phyloP scores from a whole-genome alignment of 331 rosid genomes.

The Rhamnella rubrinervis region DNA sequence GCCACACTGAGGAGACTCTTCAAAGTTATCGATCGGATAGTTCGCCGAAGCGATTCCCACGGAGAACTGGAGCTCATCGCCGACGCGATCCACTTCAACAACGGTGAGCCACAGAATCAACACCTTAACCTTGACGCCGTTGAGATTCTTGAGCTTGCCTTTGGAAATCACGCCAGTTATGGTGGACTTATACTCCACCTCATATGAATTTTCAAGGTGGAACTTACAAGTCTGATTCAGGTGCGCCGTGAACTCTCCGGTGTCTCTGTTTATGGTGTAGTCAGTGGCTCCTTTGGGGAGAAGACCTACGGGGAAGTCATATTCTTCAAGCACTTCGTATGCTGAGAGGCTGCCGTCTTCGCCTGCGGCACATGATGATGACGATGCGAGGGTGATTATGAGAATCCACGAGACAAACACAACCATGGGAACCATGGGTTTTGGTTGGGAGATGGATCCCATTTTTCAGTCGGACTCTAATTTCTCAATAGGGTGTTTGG shows the following conservation, averaged over 20 bases:
- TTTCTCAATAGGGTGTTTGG: neutral
- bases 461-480: neutral
- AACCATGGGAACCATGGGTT: neutral
- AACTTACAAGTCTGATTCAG: conserved; percentile 36
- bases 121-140: conserved; percentile 51
- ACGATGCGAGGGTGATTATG: neutral
- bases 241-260: conserved; percentile 36
- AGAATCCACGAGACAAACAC: neutral
- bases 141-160: conserved; percentile 31
- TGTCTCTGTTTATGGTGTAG: conserved; percentile 38
- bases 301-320: conserved; percentile 48
- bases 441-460: neutral
- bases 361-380: neutral
- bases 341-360: conserved; percentile 22
- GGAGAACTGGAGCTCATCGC: conserved; percentile 43
- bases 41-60: conserved; percentile 48
- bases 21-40: conserved; percentile 35
- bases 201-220: conserved; percentile 28
- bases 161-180: conserved; percentile 48
- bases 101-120: conserved; percentile 47
- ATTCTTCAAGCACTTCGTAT: conserved; percentile 35
- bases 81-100: conserved; percentile 33
- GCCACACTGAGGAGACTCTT: conserved; percentile 57
- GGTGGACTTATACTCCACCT: conserved; percentile 42
- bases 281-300: conserved; percentile 52